Conservation (phyloP, 2,329 filamentous ascomycete genomes). For the Fusarium dlaminii region DNA sequence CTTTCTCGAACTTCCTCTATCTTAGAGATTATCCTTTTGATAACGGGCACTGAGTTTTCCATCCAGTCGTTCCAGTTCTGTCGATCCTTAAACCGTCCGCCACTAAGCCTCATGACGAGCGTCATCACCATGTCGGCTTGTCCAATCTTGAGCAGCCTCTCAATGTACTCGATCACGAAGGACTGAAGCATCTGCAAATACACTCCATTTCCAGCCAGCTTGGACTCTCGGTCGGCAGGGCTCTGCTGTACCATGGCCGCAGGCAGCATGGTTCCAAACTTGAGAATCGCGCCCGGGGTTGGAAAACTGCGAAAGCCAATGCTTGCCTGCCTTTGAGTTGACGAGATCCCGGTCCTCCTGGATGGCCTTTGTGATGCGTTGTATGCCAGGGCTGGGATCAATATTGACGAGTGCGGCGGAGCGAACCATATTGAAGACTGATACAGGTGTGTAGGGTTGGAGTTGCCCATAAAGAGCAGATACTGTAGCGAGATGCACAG, state of each 20-base stretch:
- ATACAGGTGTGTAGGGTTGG: conserved; percentile 21
- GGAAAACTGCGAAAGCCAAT: conserved; percentile 44
- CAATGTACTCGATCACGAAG: background rate
- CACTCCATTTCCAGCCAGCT: conserved; percentile 7
- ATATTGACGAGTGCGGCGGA: conserved; percentile 37
- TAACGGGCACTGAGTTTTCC: conserved; percentile 35
- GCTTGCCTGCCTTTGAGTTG: conserved; percentile 42
- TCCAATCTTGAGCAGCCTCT: conserved; percentile 3
- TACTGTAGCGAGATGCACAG: conserved; percentile 13
- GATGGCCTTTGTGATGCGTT: conserved; percentile 37
- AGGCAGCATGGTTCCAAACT: background rate
- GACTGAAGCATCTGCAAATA: background rate
- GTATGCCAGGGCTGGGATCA: conserved; percentile 32
- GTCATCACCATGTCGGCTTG: background rate
- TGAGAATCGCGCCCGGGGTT: background rate
- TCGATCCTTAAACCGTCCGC: background rate
- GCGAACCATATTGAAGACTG: conserved; percentile 30
- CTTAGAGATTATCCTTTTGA: conserved; percentile 24
- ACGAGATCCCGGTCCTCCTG: conserved; percentile 36
- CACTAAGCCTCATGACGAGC: background rate
- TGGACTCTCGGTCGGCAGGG: background rate
- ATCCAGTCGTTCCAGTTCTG: conserved; percentile 27
- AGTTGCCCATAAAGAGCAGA: conserved; percentile 16
- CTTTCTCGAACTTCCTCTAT: conserved; percentile 15
- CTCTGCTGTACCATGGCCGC: conserved; percentile 6